Base-by-base conservation (phyloP, 192 early-diverging fungal genomes). In the Funneliformis mosseae region DNA sequence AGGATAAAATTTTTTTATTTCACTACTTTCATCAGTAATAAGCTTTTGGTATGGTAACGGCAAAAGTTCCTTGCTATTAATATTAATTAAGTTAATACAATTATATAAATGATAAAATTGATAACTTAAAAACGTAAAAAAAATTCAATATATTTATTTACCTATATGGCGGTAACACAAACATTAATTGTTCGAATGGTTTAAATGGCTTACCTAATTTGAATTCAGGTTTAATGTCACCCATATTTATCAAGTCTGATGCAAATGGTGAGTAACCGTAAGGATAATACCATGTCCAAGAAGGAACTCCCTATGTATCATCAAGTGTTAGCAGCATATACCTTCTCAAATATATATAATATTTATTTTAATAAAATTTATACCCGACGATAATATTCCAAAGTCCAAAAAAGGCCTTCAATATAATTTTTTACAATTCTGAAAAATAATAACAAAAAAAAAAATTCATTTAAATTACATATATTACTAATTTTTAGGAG, bases 281-380 rank as follows among this genome's bases (percentile, higher is more conserved):
- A 8, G 97, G 97, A 78, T 95, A 99, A 88, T 95, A 99, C 97
- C 97, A 99, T 46, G 88, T 91, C 98, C 98, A 99, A 21, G 97
- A 98, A 28, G 89, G 92, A 76, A 96, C 95, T 4, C 97, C 97
- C 77, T 86, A 67, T 27, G 61, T 25, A 39, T 48, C 14, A n/a
- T 18, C 18, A 28, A 27, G 41, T 39, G 14, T 46, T 43, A 61
- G 50, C 41, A n/a, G n/a, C n/a, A n/a, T n/a, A 68, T 23, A 66
- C n/a, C n/a, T 33, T 33, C 33, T 3, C 33, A 42, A 46, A 46
- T 38, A 25, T n/a, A n/a, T 12, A 64, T 18, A 69, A 11, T 77
- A 8, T 41, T 46, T 28, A 21, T 6, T 27, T 2, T 28, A 2
- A 41, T 61, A 60, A n/a, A 50, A 33, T 7, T 33, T 33, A 12